Evolutionary conservation across 2,329 filamentous ascomycete genomes (phyloP).

Genomic region (Proliferodiscus dingleyae): DNA sequence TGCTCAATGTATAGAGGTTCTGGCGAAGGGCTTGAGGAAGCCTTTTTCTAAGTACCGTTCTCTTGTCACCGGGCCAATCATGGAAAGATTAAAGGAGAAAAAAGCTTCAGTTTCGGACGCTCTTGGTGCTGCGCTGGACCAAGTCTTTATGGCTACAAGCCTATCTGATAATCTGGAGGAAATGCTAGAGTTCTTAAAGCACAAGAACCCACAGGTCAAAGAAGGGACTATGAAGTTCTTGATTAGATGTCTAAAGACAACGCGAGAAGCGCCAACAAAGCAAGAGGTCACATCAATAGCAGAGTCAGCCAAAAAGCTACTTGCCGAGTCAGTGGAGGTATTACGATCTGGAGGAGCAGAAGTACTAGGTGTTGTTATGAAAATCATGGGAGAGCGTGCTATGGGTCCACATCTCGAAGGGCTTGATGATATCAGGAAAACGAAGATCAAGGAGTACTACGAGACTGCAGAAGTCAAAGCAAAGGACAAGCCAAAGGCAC

Average conservation of each 20-base stretch:
- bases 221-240: constrained; percentile 92
- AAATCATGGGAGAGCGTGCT: constrained; percentile 92
- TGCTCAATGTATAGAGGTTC: constrained; percentile 83
- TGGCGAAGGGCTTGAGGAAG: constrained; percentile 80
- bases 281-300: constrained; percentile 79
- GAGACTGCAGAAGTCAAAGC: constrained; percentile 79
- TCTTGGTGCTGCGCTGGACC: constrained; percentile 77
- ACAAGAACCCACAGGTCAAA: constrained; percentile 98
- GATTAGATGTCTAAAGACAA: constrained; percentile 79
- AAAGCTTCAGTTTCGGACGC: constrained; percentile 86
- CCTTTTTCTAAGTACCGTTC: constrained; percentile 76
- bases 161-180: constrained; percentile 89
- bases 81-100: constrained; percentile 97
- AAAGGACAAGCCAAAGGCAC: constrained; percentile 86
- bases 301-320: constrained; percentile 82
- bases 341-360: constrained; percentile 88
- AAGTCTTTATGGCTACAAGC: constrained; percentile 58
- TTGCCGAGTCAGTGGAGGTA: constrained; percentile 82
- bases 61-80: constrained; percentile 78
- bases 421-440: constrained; percentile 91
- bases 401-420: constrained; percentile 93
- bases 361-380: constrained; percentile 91
- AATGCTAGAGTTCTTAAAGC: constrained; percentile 73
- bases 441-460: constrained; percentile 89
- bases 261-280: constrained; percentile 77